Evolutionary conservation across 148 eudicot genomes (phyloP), one percentile per base, ranked within the genome.

Genomic region (Persicaria maculosa): DNA sequence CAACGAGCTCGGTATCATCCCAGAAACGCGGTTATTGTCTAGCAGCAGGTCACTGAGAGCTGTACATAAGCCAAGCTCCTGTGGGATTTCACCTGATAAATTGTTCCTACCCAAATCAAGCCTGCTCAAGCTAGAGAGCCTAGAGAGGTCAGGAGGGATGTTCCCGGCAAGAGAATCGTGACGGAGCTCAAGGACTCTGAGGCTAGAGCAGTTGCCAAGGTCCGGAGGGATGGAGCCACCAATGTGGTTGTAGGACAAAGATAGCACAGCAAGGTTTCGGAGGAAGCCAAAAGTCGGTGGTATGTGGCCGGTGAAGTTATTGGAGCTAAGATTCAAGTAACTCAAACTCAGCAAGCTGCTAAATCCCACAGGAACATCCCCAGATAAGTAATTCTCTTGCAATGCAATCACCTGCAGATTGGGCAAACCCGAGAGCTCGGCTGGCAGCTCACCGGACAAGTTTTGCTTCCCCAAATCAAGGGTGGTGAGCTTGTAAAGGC

Each of bases 351-450:
- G 77, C 53, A 92, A 88, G 58, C 93, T 92, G 65, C 96, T 92
- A 50, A 92, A 88, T 43, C 97, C 96, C 78, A 90, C 89, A 82
- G 89, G 91, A 76, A 87, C 86, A 74, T 86, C 81, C 25, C 97
- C 91, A 73, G 79, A 77, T 1, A 92, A 76, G 55, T 20, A 53
- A 48, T 92, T 92, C 76, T 88, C 96, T 71, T 92, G 88, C 80
- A 92, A 81, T 71, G 91, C 89, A 77, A 90, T 81, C 20, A 82
- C 79, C 79, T 85, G 84, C 77, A 92, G 59, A 76, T 81, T 87
- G 0, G 96, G 97, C 84, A 92, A 74, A 59, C 97, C 91, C 14
- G 84, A 79, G 46, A 92, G 79, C 76, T 90, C 96, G 8, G 78
- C 72, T 0, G 97, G 96, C 74, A 92, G 75, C 74, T 83, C 86